Evolutionary conservation across 805 yeast genomes (phyloP), one percentile per base, ranked within the genome.

Genomic region (Candida fluviatilis): DNA sequence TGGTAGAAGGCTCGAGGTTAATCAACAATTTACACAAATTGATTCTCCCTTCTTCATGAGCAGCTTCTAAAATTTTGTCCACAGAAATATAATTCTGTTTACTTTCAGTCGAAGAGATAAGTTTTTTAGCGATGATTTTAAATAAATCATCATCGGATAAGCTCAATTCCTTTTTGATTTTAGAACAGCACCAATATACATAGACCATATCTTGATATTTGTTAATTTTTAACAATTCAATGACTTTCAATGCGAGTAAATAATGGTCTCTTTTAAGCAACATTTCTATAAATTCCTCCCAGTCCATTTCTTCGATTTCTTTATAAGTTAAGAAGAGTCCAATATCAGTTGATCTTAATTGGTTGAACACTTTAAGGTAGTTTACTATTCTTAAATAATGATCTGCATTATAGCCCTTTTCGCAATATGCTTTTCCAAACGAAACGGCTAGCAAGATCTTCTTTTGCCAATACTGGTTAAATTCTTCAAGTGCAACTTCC

Each of bases 11-110:
- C 52, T 93, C 98, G 41, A 79, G 59, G 35, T 79, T 73, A 10
- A 85, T 69, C n/a, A 93, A 58, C 31, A 73, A 64, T 38, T 82
- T 76, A 26, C 96, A 82, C 16, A 93, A 60, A 17, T 71, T 66
- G 8, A 73, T 56, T 18, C 98, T 68, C 1, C 98, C 98, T 58
- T 91, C 97, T 50, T 82, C 81, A 49, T 73, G 76, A 1, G 95
- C 93, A 13, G 76, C 69, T 6, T 69, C 64, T 0, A 87, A 79
- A 18, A 88, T 75, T 18, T 70, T 65, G 4, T 76, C 74, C 42
- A 77, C 80, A 0, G 89, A 69, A 6, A 65, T 43, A 16, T 45
- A 45, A 14, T 81, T 71, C 3, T 71, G 69, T n/a, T 35, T 34
- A 5, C 38, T 34, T 8, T 41, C 37, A 8, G 46, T 40, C 3